These are phyloP conservation scores for Mycena maculata DNA, from an alignment of 768 basidiomycete species.

Conservation along the genomic window DNA sequence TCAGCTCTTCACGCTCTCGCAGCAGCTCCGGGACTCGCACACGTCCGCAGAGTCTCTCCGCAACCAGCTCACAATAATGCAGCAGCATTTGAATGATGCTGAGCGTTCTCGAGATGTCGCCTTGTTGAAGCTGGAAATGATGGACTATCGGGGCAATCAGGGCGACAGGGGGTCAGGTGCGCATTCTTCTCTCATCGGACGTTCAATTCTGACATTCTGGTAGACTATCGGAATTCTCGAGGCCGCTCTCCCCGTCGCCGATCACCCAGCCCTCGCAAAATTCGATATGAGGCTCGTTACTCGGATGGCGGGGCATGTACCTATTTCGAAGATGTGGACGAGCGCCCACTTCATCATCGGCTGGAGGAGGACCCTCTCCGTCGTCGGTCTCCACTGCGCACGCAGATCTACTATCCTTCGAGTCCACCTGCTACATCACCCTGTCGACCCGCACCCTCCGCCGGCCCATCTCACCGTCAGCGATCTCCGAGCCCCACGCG, in stretches of 20 bases:
- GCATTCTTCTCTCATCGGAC: too few species aligned
- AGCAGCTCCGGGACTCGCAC: background rate
- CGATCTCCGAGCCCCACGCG: background rate
- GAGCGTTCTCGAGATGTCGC: slow-evolving; percentile 1
- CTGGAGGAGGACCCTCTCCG: background rate
- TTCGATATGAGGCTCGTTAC: slow-evolving; percentile 7
- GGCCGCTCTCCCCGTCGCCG: background rate
- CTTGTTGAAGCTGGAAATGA: background rate
- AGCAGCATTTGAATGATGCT: background rate
- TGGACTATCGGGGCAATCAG: background rate
- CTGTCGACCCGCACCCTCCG: background rate
- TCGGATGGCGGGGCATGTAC: background rate
- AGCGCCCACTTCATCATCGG: background rate
- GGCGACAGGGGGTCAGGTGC: background rate
- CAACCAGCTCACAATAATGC: background rate
- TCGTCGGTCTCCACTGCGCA: background rate
- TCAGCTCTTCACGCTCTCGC: background rate
- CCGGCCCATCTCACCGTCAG: background rate
- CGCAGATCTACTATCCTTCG: background rate
- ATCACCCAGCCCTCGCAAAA: background rate
- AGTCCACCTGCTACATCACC: too few species aligned
- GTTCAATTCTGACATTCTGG: too few species aligned
- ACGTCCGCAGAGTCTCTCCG: background rate
- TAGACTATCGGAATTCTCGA: background rate
- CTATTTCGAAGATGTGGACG: too few species aligned